Evolutionary conservation across 148 eudicot species (phyloP), one percentile per base, ranked within the genome.

Genomic region (Rhododendron simsii): DNA sequence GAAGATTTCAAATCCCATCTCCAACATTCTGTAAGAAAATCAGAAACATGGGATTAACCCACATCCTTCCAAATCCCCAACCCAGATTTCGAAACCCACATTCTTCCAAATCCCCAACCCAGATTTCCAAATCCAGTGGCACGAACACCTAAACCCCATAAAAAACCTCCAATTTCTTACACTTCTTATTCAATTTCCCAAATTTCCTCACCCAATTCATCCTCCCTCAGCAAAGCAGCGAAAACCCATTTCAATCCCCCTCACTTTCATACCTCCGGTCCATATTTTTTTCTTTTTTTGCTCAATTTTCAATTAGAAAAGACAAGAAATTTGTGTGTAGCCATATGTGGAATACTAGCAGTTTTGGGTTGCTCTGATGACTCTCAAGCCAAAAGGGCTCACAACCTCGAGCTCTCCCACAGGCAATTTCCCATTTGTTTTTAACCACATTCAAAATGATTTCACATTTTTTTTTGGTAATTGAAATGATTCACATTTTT

Each of bases 361-460:
- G 96, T 96, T 78, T 87, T 96, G 86, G 95, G 99, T 51, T 96
- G 99, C 61, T 91, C 96, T n/a, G 98, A 94, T 87, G 95, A 94
- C 87, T 96, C 96, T 83, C 99, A 93, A 87, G 95, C 98, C 86
- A 96, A 96, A 87, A 88, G 30, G 45, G 90, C 86, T 87, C 96
- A 93, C 48, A 90, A 94, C 80, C 99, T 96, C 84, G 96, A 95
- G 91, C 95, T 96, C 86, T 96, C 98, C 76, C 96, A 96, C 91
- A 96, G 98, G 99, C 91, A 88, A 85, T 28, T 4, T 44, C 59
- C 59, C 37, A 20, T 59, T n/a, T 21, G 12, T 6, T 8, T 28
- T 21, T 55, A 73, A 80, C n/a, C 41, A 39, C 41, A 5, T 4
- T 39, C 41, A 39, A 39, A 7, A 10, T 59, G 5, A 57, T 30